Conservation (phyloP, 1,284 basidiomycete species). For the Austroboletus rostrupii region DNA sequence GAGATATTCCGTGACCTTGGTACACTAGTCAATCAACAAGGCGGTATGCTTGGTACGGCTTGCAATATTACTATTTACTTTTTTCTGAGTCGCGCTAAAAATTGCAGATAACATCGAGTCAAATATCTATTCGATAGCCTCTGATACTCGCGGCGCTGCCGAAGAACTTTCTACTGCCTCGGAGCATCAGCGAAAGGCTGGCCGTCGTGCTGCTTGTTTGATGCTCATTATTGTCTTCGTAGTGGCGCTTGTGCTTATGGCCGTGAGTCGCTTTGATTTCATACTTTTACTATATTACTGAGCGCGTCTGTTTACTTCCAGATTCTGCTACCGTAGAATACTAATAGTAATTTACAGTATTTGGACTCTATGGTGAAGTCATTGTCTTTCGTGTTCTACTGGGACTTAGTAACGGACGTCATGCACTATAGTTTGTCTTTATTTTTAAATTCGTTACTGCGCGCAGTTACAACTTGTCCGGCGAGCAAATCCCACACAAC, state of each 20-base stretch:
- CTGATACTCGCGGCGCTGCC: constrained; percentile 82
- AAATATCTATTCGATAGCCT: constrained; percentile 86
- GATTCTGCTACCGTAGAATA: constrained; percentile 24
- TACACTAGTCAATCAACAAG: constrained; percentile 92
- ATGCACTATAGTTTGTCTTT: constrained; percentile 17
- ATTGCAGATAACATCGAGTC: constrained; percentile 92
- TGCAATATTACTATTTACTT: neutral
- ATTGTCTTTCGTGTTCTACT: constrained; percentile 1
- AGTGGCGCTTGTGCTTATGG: constrained; percentile 84
- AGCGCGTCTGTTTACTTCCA: constrained; percentile 4
- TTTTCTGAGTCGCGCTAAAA: neutral
- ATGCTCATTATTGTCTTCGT: constrained; percentile 88
- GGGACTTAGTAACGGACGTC: constrained; percentile 15
- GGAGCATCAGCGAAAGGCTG: constrained; percentile 94
- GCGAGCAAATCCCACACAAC: neutral
- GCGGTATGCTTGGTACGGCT: constrained; percentile 84
- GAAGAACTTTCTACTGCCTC: constrained; percentile 87
- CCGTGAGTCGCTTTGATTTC: constrained; percentile 47
- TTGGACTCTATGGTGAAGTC: constrained; percentile 8
- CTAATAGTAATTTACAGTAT: neutral
- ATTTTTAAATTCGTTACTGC: constrained; percentile 22
- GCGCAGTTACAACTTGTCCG: neutral
- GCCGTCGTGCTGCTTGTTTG: constrained; percentile 84
- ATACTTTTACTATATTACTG: neutral
- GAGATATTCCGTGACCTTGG: constrained; percentile 98